Evolutionary conservation across 805 yeast species (phyloP).

Genomic region (Saturnispora kantuleensis): DNA sequence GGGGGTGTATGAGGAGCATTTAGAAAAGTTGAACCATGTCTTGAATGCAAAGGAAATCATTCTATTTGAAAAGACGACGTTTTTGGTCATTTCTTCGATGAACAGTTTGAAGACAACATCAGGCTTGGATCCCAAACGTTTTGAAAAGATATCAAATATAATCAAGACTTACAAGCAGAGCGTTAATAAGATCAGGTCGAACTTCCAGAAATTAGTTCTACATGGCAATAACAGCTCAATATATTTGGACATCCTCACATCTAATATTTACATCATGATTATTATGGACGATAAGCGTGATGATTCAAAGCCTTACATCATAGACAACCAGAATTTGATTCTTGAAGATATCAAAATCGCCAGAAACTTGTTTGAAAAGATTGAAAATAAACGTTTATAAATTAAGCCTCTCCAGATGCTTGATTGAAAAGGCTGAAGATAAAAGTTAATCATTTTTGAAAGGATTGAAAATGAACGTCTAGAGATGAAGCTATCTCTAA

Average conservation of each 20-base stretch:
- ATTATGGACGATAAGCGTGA: slow-evolving; percentile 23
- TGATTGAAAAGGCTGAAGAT: too few species aligned
- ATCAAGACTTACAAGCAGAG: slow-evolving; percentile 92
- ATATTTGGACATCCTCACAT: slow-evolving; percentile 27
- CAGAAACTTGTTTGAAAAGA: slow-evolving; percentile 24
- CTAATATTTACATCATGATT: slow-evolving; percentile 30
- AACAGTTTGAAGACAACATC: slow-evolving; percentile 21
- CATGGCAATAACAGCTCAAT: slow-evolving; percentile 38
- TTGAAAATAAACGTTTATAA: slow-evolving; percentile 14
- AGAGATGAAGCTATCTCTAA: background rate
- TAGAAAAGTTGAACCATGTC: slow-evolving; percentile 61
- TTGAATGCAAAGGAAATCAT: slow-evolving; percentile 84
- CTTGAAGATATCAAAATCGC: slow-evolving; percentile 29
- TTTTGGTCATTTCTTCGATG: slow-evolving; percentile 64
- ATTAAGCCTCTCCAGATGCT: too few species aligned
- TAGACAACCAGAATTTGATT: slow-evolving; percentile 27
- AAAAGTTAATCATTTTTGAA: too few species aligned
- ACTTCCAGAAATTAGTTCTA: slow-evolving; percentile 66
- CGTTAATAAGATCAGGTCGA: slow-evolving; percentile 76
- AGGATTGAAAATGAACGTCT: slow-evolving; percentile 10
- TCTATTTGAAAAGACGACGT: slow-evolving; percentile 87
- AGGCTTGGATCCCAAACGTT: slow-evolving; percentile 75
- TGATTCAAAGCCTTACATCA: slow-evolving; percentile 13
- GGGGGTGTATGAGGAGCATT: slow-evolving; percentile 63
- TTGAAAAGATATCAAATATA: slow-evolving; percentile 87